A percentile compares a stretch with the other conserved stretches of the same genome.
These are phyloP conservation scores for Orobanche coerulescens DNA, from an alignment of 257 asterid species.

Conservation along the genomic window DNA sequence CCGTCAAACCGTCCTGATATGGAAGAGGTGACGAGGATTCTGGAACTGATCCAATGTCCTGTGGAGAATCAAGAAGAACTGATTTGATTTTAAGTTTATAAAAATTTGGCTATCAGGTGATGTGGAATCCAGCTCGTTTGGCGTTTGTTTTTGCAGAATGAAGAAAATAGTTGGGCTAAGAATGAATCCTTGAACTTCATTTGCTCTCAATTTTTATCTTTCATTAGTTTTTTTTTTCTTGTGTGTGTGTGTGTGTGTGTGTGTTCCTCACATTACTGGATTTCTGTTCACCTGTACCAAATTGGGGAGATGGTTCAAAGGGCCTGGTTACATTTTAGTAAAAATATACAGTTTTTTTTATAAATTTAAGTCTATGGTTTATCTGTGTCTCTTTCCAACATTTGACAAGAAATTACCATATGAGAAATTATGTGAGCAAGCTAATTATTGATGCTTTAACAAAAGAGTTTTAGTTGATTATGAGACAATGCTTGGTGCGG, in stretches of 20 bases:
- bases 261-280: slow-evolving; percentile 32
- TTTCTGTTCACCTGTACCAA: slow-evolving; percentile 32
- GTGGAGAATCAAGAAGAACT: slow-evolving; percentile 41
- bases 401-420: background rate
- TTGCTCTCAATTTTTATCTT: slow-evolving; percentile 10
- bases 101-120: slow-evolving; percentile 28
- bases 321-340: background rate
- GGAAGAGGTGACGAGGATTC: slow-evolving; percentile 71
- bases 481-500: background rate
- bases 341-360: background rate
- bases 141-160: slow-evolving; percentile 13
- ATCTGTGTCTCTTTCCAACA: slow-evolving; percentile 2
- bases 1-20: slow-evolving; percentile 80
- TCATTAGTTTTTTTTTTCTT: slow-evolving; percentile 7
- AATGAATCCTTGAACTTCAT: background rate
- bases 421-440: background rate
- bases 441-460: background rate
- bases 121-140: slow-evolving; percentile 35
- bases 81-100: background rate
- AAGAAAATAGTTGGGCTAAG: slow-evolving; percentile 12
- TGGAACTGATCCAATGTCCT: slow-evolving; percentile 59
- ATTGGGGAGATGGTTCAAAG: background rate
- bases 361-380: slow-evolving; percentile 6
- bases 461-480: slow-evolving; percentile 8
- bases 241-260: slow-evolving; percentile 5